Evolutionary conservation across 2,329 filamentous ascomycete species (phyloP).

Genomic region (Plectosphaerella sp.): DNA sequence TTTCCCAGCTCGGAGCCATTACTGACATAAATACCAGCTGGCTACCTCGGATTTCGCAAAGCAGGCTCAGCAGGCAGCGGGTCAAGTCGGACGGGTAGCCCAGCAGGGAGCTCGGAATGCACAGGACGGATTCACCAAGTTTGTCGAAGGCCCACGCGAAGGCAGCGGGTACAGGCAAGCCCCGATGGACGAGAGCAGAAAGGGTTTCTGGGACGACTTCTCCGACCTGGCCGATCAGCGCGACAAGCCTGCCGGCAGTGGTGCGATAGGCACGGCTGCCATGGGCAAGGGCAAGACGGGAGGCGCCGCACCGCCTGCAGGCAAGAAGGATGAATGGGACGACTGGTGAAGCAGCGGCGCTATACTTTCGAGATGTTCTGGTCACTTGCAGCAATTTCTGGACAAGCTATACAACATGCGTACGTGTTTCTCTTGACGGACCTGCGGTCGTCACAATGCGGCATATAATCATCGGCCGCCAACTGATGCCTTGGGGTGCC

Average conservation of each 20-base stretch:
- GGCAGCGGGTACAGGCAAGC: constrained; percentile 27
- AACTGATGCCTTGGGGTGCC: too few species aligned
- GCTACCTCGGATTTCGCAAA: constrained; percentile 75
- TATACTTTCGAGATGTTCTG: background rate
- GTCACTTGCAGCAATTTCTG: too few species aligned
- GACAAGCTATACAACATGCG: background rate
- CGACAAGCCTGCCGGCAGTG: constrained; percentile 27
- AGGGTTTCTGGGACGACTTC: constrained; percentile 92
- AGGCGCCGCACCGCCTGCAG: constrained; percentile 22
- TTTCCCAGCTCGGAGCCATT: background rate
- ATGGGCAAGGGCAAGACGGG: constrained; percentile 46
- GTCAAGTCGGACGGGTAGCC: constrained; percentile 62
- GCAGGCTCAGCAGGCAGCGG: constrained; percentile 57
- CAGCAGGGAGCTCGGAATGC: constrained; percentile 69
- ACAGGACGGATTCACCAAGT: constrained; percentile 75
- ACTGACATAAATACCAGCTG: constrained; percentile 45
- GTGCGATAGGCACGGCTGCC: constrained; percentile 54
- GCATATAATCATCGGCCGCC: too few species aligned
- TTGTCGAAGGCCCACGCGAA: constrained; percentile 71
- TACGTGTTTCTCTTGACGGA: background rate
- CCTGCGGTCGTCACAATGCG: background rate
- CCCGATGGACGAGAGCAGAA: constrained; percentile 59
- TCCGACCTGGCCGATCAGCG: constrained; percentile 61
- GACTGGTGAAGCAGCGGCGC: constrained; percentile 43
- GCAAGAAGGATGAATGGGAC: constrained; percentile 56